phyloP scores from a whole-genome alignment of 2,329 filamentous ascomycete genomes.

The Microsporum ferrugineum region DNA sequence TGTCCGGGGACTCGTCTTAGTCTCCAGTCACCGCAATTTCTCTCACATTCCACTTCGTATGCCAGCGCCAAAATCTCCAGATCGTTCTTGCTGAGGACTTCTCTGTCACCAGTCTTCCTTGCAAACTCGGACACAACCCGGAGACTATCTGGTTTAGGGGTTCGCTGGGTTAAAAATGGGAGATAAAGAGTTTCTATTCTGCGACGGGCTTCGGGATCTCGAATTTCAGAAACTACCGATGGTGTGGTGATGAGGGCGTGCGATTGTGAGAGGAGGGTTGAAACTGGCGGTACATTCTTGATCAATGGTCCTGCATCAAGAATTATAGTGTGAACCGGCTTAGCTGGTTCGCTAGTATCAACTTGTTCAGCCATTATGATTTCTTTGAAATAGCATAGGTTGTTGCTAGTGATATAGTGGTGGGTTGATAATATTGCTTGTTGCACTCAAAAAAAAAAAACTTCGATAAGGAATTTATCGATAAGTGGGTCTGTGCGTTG shows the following conservation, averaged over 20 bases:
- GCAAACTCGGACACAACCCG: slow-evolving; percentile 76
- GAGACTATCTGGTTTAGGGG: slow-evolving; percentile 63
- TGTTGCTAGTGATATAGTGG: not conserved
- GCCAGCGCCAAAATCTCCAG: slow-evolving; percentile 78
- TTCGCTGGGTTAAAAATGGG: slow-evolving; percentile 71
- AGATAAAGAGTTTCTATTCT: slow-evolving; percentile 74
- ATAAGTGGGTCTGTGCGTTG: slow-evolving; percentile 9
- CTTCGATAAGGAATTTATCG: slow-evolving; percentile 9
- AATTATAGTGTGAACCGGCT: slow-evolving; percentile 69
- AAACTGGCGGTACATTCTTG: slow-evolving; percentile 79
- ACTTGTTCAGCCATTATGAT: slow-evolving; percentile 19
- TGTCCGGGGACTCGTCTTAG: slow-evolving; percentile 68
- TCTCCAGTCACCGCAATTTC: slow-evolving; percentile 80
- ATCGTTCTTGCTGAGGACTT: slow-evolving; percentile 80
- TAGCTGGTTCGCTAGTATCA: slow-evolving; percentile 30
- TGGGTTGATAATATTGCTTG: not conserved
- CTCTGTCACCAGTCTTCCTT: slow-evolving; percentile 74
- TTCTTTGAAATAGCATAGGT: not conserved
- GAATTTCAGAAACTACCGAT: slow-evolving; percentile 74
- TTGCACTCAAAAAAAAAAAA: not conserved
- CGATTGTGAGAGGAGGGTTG: slow-evolving; percentile 65
- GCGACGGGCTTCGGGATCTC: slow-evolving; percentile 67
- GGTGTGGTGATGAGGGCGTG: slow-evolving; percentile 73
- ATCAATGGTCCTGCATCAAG: slow-evolving; percentile 89
- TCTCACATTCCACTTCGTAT: slow-evolving; percentile 89